Conservation (phyloP, 2,329 filamentous ascomycete genomes). For the Fusarium sp. region DNA sequence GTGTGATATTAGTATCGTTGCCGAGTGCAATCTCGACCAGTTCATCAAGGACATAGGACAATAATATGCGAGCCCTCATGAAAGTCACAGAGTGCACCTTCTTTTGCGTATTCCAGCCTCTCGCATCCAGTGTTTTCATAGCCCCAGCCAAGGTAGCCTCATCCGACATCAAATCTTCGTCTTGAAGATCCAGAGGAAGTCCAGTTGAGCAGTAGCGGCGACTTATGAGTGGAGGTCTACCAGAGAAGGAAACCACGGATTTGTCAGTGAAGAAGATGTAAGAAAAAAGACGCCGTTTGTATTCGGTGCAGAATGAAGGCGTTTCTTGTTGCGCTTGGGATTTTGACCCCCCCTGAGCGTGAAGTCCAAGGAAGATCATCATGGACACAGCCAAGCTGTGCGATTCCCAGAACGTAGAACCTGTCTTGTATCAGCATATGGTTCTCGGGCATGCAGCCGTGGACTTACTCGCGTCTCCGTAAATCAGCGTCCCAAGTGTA, state of each 20-base stretch:
- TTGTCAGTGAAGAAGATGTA: constrained; percentile 62
- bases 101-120: constrained; percentile 66
- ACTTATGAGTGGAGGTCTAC: constrained; percentile 65
- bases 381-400: constrained; percentile 54
- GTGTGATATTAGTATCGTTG: constrained; percentile 17
- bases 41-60: constrained; percentile 67
- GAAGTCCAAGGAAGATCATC: constrained; percentile 52
- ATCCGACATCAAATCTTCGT: constrained; percentile 61
- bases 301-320: constrained; percentile 52
- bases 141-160: constrained; percentile 43
- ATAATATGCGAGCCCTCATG: constrained; percentile 59
- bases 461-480: constrained; percentile 56
- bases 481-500: constrained; percentile 52
- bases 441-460: not conserved
- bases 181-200: constrained; percentile 65
- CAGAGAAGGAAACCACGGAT: constrained; percentile 63
- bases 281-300: constrained; percentile 49
- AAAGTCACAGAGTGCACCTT: constrained; percentile 59
- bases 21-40: constrained; percentile 70
- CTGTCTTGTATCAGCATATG: constrained; percentile 34
- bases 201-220: constrained; percentile 66
- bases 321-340: not conserved
- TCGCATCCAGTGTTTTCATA: constrained; percentile 54
- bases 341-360: constrained; percentile 40
- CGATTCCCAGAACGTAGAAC: constrained; percentile 52